These are phyloP conservation scores for Petunia secreta DNA, from an alignment of 257 asterid genomes.

Conservation along the genomic window DNA sequence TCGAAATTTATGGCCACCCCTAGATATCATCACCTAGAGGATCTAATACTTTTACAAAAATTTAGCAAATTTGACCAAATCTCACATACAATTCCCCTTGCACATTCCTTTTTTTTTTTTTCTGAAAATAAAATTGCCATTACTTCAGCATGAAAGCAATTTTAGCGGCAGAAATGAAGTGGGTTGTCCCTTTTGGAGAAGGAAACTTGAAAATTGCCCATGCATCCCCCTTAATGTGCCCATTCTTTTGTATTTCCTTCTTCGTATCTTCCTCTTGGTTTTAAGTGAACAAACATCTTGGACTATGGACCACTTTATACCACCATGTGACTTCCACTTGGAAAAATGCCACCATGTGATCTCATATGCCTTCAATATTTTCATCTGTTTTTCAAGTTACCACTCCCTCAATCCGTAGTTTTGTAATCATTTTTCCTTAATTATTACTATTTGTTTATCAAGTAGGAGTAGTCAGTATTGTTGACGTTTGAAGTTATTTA, in stretches of 20 bases:
- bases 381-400: neutral
- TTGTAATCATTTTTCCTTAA: too few relatives aligned
- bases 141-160: neutral
- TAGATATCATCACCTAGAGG: too few relatives aligned
- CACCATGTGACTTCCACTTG: slow-evolving; percentile 13
- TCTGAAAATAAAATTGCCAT: neutral
- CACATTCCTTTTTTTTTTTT: neutral
- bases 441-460: too few relatives aligned
- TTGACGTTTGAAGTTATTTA: too few relatives aligned
- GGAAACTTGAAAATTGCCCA: neutral
- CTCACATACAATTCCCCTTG: neutral
- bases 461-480: too few relatives aligned
- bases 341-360: neutral
- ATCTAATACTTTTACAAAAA: too few relatives aligned
- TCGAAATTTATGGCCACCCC: too few relatives aligned
- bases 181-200: neutral
- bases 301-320: slow-evolving; percentile 20
- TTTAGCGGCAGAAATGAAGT: slow-evolving; percentile 23
- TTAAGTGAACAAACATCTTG: slow-evolving; percentile 11
- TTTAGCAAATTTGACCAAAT: too few relatives aligned
- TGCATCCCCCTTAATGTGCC: neutral
- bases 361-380: neutral
- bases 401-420: neutral
- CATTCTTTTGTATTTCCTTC: slow-evolving; percentile 11
- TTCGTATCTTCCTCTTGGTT: neutral